Conservation (phyloP, 1,284 basidiomycete genomes). For the Chalciporus sp. region DNA sequence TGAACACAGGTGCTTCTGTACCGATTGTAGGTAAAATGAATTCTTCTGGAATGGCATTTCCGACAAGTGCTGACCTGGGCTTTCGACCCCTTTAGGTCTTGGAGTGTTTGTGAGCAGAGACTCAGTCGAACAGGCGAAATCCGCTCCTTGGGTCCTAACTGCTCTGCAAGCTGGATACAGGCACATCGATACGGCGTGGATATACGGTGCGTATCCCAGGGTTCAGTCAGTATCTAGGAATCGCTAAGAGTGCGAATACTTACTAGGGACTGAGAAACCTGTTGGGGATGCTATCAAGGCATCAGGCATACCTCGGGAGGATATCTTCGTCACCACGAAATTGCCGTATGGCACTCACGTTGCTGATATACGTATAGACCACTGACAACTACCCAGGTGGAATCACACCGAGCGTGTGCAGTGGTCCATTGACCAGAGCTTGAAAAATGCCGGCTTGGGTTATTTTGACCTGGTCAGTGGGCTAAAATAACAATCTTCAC, state of each 20-base stretch:
- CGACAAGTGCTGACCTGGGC: background rate
- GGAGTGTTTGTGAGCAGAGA: background rate
- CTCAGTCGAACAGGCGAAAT: background rate
- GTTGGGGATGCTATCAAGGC: constrained; percentile 38
- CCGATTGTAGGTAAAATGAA: background rate
- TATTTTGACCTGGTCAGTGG: constrained; percentile 23
- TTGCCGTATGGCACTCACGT: constrained; percentile 36
- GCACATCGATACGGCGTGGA: constrained; percentile 9
- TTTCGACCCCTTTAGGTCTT: background rate
- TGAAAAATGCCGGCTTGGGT: constrained; percentile 18
- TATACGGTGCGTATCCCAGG: constrained; percentile 4
- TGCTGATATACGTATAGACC: background rate
- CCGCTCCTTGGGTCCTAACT: constrained; percentile 7
- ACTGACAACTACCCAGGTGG: background rate
- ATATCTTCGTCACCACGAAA: constrained; percentile 42
- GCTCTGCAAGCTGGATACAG: constrained; percentile 11
- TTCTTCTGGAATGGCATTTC: background rate
- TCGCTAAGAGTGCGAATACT: background rate
- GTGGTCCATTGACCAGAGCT: constrained; percentile 17
- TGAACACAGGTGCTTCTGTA: background rate
- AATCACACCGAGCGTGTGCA: constrained; percentile 21
- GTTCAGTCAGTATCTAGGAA: background rate
- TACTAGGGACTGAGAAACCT: constrained; percentile 29
- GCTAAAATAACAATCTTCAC: background rate
- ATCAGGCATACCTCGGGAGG: constrained; percentile 40